Base-by-base conservation (phyloP, 768 basidiomycete genomes). In the Neoboletus brunneissimus region DNA sequence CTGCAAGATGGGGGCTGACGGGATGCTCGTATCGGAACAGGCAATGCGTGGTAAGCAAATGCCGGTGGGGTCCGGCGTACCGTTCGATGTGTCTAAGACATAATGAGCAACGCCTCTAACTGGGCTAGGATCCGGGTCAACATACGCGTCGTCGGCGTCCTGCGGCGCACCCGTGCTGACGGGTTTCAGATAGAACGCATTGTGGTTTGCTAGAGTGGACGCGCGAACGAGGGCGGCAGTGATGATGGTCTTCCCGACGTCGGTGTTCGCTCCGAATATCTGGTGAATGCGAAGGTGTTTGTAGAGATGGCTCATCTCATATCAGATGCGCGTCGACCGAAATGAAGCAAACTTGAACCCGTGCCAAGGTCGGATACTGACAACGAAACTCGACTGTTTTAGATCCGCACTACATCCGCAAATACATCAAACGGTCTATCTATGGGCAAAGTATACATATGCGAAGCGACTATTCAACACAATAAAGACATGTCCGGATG, bases 231-330 rank as follows among this genome's bases (percentile, higher is more conserved):
- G 84, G 1, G 91, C 91, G 2, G 94, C 83, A 1, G 92, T 89
- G 52, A 98, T 76, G 55, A 98, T 81, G 0, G 95, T 97, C 74
- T 98, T 98, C 27, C 96, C 96, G 48, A 98, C 94, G 72, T 94
- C 87, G 2, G 96, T 98, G 73, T 96, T 97, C 1, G 95, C 94
- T 32, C 96, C 96, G 66, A 97, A 96, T 56, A 98, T 77, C 69
- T 96, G 92, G 71, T 94, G 91, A 31, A 94, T 76, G 18, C 92
- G 84, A 34, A 98, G 80, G 67, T 94, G 81, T 65, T 83, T 86
- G 77, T 89, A 95, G 44, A 98, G 85, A 22, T 87, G 80, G 48
- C 89, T 84, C 92, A 94, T 94, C 22, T 60, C 61, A 56, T 55
- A 56, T 37, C 43, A 38, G 9, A 23, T 7, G 20, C 13, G 27